Base-by-base conservation (phyloP, 2,329 filamentous ascomycete genomes). In the Aspergillus uvarum region DNA sequence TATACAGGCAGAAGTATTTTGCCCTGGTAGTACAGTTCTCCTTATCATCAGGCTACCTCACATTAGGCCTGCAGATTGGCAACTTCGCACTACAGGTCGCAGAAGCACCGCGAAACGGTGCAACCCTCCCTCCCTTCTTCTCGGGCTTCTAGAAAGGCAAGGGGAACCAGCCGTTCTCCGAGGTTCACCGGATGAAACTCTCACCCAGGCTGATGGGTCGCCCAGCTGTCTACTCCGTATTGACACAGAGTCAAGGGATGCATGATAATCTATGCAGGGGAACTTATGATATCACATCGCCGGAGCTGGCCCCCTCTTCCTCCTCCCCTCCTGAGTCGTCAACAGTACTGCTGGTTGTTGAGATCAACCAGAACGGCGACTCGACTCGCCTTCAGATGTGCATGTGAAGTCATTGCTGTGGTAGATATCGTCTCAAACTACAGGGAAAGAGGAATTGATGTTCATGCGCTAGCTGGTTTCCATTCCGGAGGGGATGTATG, bases 221-320 rank as follows among this genome's bases (percentile, higher is more conserved):
- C 48, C 57, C 32, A 12, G 4, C 14, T 35, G 38, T 54, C 54
- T 48, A 56, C 2, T 59, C 55, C 32, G 14, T 38, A 51, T 60
- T 56, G 48, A 54, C 38, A 29, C 35, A 42, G 51, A 56, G 38
- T 54, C 60, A 62, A 60, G 60, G 57, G 54, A 54, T 58, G 62
- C 60, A 60, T 55, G 60, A 55, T 49, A 56, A 56, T 62, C 35
- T 14, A 59, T 59, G 62, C 60, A 62, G 62, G 62, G 62, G 62
- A 54, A 54, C 21, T 58, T 56, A 59, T 64, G 56, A 63, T 62
- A 59, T 64, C 57, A 58, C 38, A 31, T 50, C 42, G 38, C 14
- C n/a, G 42, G n/a, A 3, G n/a, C 12, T 31, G 16, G n/a, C 38
- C 16, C 16, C 38, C 38, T 44, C 38, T 7, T 35, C 32, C 16